Conservation (phyloP, 2,329 filamentous ascomycete species). For the Fonsecaea monophora region DNA sequence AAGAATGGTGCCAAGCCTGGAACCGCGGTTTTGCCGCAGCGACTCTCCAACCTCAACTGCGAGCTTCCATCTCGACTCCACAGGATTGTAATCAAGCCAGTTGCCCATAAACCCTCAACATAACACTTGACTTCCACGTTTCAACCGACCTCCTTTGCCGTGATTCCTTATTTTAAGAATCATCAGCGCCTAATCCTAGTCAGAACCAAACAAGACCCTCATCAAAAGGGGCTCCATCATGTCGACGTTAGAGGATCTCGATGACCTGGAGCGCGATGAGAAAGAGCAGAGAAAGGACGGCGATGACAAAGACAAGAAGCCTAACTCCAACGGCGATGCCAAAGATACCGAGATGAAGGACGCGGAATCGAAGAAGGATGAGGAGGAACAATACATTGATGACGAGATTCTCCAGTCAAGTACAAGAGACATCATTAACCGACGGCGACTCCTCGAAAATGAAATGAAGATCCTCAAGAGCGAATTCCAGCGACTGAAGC, state of each 20-base stretch:
- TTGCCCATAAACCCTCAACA: constrained; percentile 5
- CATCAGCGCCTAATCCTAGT: background rate
- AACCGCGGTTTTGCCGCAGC: constrained; percentile 26
- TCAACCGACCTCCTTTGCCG: background rate
- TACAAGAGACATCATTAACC: constrained; percentile 92
- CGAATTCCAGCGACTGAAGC: constrained; percentile 89
- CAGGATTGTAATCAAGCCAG: constrained; percentile 23
- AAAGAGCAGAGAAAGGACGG: constrained; percentile 68
- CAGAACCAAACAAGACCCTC: background rate
- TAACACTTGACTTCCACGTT: background rate
- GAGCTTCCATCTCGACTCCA: constrained; percentile 4
- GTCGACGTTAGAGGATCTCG: constrained; percentile 91
- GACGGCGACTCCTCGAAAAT: constrained; percentile 92
- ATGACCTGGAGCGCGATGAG: constrained; percentile 81
- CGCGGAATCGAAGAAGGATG: constrained; percentile 68
- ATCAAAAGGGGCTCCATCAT: constrained; percentile 57
- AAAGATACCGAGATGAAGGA: constrained; percentile 93
- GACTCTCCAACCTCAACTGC: constrained; percentile 11
- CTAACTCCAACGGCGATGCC: constrained; percentile 55
- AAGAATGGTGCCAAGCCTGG: constrained; percentile 9
- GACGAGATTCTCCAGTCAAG: constrained; percentile 90
- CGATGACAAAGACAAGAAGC: constrained; percentile 65
- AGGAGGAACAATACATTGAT: constrained; percentile 83
- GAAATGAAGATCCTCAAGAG: constrained; percentile 98
- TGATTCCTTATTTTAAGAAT: background rate